Conservation (phyloP, 2,329 filamentous ascomycete genomes). For the Exophiala xenobiotica region DNA sequence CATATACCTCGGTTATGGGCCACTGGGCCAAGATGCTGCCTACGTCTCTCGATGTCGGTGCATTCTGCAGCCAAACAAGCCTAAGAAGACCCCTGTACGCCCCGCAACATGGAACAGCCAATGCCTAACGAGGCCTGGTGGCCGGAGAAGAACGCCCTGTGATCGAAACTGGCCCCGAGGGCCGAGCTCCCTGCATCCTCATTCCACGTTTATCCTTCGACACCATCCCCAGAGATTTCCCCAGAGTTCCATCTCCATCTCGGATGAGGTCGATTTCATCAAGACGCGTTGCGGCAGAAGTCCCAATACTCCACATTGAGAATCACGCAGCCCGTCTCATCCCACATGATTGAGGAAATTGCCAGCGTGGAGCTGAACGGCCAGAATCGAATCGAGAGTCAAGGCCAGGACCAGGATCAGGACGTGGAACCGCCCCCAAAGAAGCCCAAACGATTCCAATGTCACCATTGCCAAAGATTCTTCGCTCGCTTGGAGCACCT, state of each 20-base stretch:
- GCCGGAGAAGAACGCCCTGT: no score
- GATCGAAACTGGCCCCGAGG: not conserved
- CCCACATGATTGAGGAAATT: conserved; percentile 19
- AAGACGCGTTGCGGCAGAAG: not conserved
- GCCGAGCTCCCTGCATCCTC: not conserved
- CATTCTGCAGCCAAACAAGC: no score
- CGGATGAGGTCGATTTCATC: not conserved
- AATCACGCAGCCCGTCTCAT: not conserved
- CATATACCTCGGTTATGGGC: no score
- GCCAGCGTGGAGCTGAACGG: conserved; percentile 11
- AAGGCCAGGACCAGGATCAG: conserved; percentile 11
- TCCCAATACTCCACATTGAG: conserved; percentile 2
- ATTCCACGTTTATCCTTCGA: conserved; percentile 1
- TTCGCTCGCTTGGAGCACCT: conserved; percentile 42
- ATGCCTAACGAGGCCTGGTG: no score
- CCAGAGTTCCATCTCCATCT: conserved; percentile 1
- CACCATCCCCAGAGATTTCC: not conserved
- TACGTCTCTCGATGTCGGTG: no score
- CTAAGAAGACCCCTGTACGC: no score
- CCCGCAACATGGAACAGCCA: no score
- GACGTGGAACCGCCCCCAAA: conserved; percentile 30
- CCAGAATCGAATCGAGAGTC: not conserved
- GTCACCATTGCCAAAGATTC: conserved; percentile 27
- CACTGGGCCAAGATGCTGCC: no score
- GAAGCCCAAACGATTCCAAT: conserved; percentile 44